Percentiles rank a stretch among this genome's conserved stretches.
These are phyloP conservation scores for Irpex lacteus DNA, from an alignment of 1,284 basidiomycete genomes.

Conservation along the genomic window DNA sequence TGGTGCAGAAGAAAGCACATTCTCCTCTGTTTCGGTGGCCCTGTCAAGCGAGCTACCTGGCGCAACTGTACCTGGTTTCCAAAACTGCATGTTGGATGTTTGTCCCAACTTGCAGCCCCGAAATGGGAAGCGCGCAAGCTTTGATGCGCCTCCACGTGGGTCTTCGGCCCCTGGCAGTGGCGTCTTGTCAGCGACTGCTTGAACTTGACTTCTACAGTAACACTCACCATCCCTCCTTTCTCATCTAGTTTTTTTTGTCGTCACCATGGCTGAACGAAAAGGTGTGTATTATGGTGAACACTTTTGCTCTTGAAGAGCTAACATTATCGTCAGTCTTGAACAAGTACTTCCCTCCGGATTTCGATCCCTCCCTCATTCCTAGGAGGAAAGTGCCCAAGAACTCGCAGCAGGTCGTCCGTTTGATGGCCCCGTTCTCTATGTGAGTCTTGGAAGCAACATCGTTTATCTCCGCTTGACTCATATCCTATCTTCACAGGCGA, in stretches of 20 bases:
- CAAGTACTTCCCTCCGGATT: slow-evolving; percentile 93
- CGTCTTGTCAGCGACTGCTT: no score
- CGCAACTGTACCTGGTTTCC: slow-evolving; percentile 81
- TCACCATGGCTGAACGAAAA: slow-evolving; percentile 86
- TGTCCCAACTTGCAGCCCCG: slow-evolving; percentile 22
- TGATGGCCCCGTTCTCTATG: slow-evolving; percentile 99
- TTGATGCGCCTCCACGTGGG: background rate
- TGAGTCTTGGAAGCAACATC: slow-evolving; percentile 28
- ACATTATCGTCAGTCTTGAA: slow-evolving; percentile 63
- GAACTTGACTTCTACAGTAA: background rate
- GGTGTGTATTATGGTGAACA: slow-evolving; percentile 36
- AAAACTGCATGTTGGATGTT: slow-evolving; percentile 49
- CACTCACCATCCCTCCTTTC: background rate
- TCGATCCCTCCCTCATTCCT: slow-evolving; percentile 96
- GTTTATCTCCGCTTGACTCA: background rate
- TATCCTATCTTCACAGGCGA: slow-evolving; percentile 48
- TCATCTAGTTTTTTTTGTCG: background rate
- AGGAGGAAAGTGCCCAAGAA: slow-evolving; percentile 88
- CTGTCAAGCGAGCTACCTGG: slow-evolving; percentile 90
- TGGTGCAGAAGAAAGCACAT: slow-evolving; percentile 64
- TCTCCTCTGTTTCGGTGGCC: slow-evolving; percentile 71
- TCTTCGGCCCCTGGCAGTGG: background rate
- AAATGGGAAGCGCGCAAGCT: background rate
- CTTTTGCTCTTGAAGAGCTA: background rate
- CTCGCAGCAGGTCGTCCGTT: slow-evolving; percentile 92